These are phyloP conservation scores for Phaffia rhodozyma DNA, from an alignment of 1,284 basidiomycete species.

Conservation along the genomic window DNA sequence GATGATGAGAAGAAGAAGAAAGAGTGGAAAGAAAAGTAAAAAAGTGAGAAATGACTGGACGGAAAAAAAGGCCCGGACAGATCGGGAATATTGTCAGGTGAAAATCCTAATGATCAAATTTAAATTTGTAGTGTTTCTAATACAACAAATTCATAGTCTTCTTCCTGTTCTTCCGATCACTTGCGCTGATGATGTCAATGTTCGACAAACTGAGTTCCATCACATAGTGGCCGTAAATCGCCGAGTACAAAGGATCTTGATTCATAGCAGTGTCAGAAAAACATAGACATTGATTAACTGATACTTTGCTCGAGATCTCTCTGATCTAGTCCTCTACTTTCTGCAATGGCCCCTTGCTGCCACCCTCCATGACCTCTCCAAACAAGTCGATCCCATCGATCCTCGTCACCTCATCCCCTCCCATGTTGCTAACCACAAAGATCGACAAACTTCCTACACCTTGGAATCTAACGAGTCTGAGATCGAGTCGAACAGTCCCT, in stretches of 20 bases:
- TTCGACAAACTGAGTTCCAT: too few relatives aligned
- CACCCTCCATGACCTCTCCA: constrained; percentile 53
- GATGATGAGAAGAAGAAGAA: background rate
- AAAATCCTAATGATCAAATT: too few relatives aligned
- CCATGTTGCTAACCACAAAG: constrained; percentile 64
- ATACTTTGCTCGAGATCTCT: too few relatives aligned
- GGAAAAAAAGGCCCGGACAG: background rate
- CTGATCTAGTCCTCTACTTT: constrained; percentile 20
- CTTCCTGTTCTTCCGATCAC: too few relatives aligned
- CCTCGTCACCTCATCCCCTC: constrained; percentile 56
- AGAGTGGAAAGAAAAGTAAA: background rate
- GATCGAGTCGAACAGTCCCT: constrained; percentile 36
- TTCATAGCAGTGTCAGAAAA: too few relatives aligned
- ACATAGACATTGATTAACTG: too few relatives aligned
- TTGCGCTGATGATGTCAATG: too few relatives aligned
- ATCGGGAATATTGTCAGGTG: too few relatives aligned
- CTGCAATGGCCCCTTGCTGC: constrained; percentile 25
- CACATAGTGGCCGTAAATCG: too few relatives aligned
- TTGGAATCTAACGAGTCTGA: constrained; percentile 70
- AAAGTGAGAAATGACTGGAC: background rate
- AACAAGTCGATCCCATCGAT: constrained; percentile 65
- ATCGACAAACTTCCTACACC: constrained; percentile 43
- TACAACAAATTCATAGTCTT: too few relatives aligned
- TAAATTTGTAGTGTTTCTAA: too few relatives aligned
- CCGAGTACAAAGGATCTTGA: too few relatives aligned